Evolutionary conservation across 495 filamentous ascomycete species (phyloP), one percentile per base, ranked within the genome.

Genomic region (Articulospora tetracladia): DNA sequence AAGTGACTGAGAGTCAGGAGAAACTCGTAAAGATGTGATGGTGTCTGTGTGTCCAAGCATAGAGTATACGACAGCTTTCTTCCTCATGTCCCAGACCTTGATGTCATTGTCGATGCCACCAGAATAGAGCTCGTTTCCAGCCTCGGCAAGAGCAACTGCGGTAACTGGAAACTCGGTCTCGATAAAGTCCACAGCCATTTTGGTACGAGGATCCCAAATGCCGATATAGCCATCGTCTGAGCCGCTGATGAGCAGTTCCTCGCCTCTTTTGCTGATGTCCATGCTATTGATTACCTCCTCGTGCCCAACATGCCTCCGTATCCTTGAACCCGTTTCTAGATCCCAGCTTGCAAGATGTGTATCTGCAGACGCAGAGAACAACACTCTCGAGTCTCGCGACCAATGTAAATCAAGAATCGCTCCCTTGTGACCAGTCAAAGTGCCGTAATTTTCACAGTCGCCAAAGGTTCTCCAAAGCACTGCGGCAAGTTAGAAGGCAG

Each of bases 71-170:
- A 96, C 82, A 0, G 84, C 84, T 69, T 93, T 91, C 75, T 96
- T 97, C 63, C 95, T 86, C 59, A 97, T 72, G 74, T 99, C 95
- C 91, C 93, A 99, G 7, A 94, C 90, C 69, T 95, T 92, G 70
- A 99, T 96, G 58, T 95, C 92, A 65, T 97, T 96, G 71, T 98
- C 94, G 57, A 99, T 97, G 11, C 92, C 89, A 34, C 94, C 94
- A 19, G 88, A 92, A 71, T 92, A 99, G 7, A 99, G 82, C 74
- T 99, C 95, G 69, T 94, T 97, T 17, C 93, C 94, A 19, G 92
- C 91, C 73, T 97, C 93, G 3, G 92, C 87, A 7, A 97, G 72
- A 3, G 93, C 91, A 0, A 98, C 86, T 0, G 93, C 89, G 0
- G 93, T 97, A 63, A 99, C 86, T 6, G 95, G 94, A 53, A 96